These are phyloP conservation scores for Euphorbia peplus DNA, from an alignment of 345 rosid species.

Conservation along the genomic window DNA sequence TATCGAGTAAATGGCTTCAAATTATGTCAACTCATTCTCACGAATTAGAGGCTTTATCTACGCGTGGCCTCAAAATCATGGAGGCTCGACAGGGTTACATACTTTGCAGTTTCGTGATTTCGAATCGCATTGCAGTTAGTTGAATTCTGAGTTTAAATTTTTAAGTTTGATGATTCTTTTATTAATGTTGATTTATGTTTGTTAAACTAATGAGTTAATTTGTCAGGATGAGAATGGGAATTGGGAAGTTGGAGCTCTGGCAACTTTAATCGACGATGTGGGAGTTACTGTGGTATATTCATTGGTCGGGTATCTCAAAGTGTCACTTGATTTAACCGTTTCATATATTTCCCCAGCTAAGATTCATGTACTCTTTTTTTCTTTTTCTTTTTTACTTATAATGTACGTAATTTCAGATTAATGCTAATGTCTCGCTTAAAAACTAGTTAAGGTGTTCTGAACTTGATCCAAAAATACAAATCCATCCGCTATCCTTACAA, in stretches of 20 bases:
- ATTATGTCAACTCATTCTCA: conserved; percentile 11
- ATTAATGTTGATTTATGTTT: no score
- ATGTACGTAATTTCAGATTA: not conserved
- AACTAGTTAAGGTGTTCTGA: no score
- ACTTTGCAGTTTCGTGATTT: conserved; percentile 36
- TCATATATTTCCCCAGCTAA: conserved; percentile 48
- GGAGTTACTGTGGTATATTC: conserved; percentile 45
- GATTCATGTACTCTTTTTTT: conserved; percentile 30
- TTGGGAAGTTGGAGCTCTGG: conserved; percentile 56
- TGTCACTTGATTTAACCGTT: conserved; percentile 43
- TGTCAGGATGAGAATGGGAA: conserved; percentile 38
- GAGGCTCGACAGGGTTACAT: conserved; percentile 28
- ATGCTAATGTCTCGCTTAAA: no score
- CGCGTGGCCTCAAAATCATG: conserved; percentile 25
- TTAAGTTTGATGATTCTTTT: no score
- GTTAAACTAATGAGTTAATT: no score
- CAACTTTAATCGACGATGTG: conserved; percentile 44
- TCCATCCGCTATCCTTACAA: no score
- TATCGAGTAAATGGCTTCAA: conserved; percentile 17
- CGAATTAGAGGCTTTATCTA: conserved; percentile 13
- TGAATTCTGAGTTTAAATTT: no score
- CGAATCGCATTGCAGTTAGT: conserved; percentile 29
- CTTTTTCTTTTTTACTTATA: not conserved
- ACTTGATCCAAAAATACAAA: no score
- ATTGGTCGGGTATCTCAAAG: conserved; percentile 24